Evolutionary conservation across 495 filamentous ascomycete genomes (phyloP).

Genomic region (Aspergillus affinis): DNA sequence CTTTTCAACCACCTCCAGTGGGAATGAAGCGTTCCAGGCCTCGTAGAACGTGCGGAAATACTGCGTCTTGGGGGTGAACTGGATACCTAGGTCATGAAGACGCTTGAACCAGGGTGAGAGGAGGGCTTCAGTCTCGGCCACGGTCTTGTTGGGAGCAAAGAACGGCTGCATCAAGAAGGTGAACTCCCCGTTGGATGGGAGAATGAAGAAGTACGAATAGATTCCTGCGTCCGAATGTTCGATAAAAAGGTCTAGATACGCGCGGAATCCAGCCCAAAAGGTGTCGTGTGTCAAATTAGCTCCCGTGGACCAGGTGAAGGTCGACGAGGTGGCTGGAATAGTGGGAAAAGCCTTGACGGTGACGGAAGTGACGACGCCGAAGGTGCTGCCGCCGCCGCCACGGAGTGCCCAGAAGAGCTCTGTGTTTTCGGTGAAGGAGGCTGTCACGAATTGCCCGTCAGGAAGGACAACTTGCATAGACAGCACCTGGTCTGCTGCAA

Average conservation of each 20-base stretch:
- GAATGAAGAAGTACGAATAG: conserved; percentile 52
- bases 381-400: conserved; percentile 42
- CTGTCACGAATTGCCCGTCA: conserved; percentile 52
- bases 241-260: conserved; percentile 49
- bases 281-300: conserved; percentile 33
- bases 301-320: conserved; percentile 39
- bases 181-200: conserved; percentile 16
- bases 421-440: conserved; percentile 46
- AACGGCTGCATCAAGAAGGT: conserved; percentile 47
- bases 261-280: conserved; percentile 51
- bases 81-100: conserved; percentile 30
- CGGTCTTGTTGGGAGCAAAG: conserved; percentile 52
- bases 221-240: conserved; percentile 49
- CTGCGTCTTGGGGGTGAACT: conserved; percentile 45
- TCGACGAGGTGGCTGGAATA: conserved; percentile 38
- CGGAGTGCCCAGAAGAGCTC: conserved; percentile 62
- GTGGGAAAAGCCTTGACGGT: conserved; percentile 46
- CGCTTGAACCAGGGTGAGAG: conserved; percentile 47
- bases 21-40: conserved; percentile 46
- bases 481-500: conserved; percentile 46
- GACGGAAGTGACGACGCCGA: conserved; percentile 52
- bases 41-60: conserved; percentile 51
- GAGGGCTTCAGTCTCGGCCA: conserved; percentile 42
- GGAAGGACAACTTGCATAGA: conserved; percentile 54
- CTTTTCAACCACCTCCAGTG: conserved; percentile 45